A percentile compares a stretch with the other conserved stretches of the same genome.
phyloP scores from a whole-genome alignment of 345 rosid genomes.

The Euphorbia lathyris region DNA sequence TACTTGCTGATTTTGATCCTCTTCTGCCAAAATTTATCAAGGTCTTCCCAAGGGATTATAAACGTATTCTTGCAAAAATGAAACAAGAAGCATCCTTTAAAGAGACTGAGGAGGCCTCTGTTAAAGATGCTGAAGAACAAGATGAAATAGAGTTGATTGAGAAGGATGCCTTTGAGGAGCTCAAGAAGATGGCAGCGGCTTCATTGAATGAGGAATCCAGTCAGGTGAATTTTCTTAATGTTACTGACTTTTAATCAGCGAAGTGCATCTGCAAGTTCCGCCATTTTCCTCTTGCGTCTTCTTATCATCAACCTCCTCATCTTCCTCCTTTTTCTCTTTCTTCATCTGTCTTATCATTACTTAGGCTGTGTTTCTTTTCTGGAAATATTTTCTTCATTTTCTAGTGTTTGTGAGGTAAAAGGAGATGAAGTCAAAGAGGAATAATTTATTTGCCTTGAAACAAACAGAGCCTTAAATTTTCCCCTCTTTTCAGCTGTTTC shows the following conservation, averaged over 20 bases:
- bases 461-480: too few species aligned
- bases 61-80: conserved; percentile 77
- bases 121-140: conserved; percentile 51
- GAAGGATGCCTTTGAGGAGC: conserved; percentile 87
- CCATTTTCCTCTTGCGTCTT: not conserved
- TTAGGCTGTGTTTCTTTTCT: not conserved
- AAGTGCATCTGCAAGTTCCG: not conserved
- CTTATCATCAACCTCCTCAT: not conserved
- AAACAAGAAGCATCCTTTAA: conserved; percentile 52
- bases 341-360: not conserved
- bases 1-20: conserved; percentile 70
- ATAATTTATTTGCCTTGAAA: too few species aligned
- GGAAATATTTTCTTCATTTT: too few species aligned
- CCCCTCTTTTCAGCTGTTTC: not conserved
- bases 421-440: too few species aligned
- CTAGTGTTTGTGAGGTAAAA: too few species aligned
- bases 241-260: not conserved
- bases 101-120: conserved; percentile 31
- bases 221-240: conserved; percentile 34
- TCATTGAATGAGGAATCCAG: conserved; percentile 42
- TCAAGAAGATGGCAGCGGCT: conserved; percentile 75
- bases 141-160: conserved; percentile 52
- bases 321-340: not conserved
- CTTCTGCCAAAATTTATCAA: conserved; percentile 78
- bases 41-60: conserved; percentile 97